Evolutionary conservation across 177 flowering plant species (phyloP), one percentile per base, ranked within the genome.

Genomic region (Telopea speciosissima): DNA sequence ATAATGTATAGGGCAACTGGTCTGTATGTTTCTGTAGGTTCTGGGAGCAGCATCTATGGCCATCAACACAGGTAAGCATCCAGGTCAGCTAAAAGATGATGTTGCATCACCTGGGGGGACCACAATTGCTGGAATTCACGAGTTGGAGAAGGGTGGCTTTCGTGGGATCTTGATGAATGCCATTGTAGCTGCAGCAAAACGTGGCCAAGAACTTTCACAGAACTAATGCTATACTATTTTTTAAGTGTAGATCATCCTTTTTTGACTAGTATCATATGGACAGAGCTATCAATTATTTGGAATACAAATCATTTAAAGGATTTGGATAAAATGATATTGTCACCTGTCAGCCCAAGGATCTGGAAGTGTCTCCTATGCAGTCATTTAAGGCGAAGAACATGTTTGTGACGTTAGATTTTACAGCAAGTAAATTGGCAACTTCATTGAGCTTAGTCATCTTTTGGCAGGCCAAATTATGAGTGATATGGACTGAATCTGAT

Each of bases 71-170:
- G 92, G 93, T 60, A 90, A 89, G 83, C 99, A 92, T 77, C 97
- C 97, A 2, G 96, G 92, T 62, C 90, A 88, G 87, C 91, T 95
- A 58, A 92, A 95, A 81, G 97, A 95, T 76, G 96, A 87, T 65
- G 97, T 94, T 58, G 78, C 96, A 68, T 95, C 99, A 25, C 91
- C 99, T 33, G 97, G 93, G 25, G 99, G 99, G 31, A 95, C 99
- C 19, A 95, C 97, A 26, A 95, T 92, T 65, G 94, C 97, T 22
- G 97, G 95, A 9, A 83, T 95, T 74, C 93, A 87, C 44, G 99
- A 90, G 77, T 65, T 95, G 81, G 97, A 95, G 79, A 92, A 87
- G 78, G 83, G 87, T 42, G 91, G 90, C 36, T 85, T 90, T 70
- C 97, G 97, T 33, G 97, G 89, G 45, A 79, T 72, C 44, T 65